Evolutionary conservation across 179 eudicot genomes (phyloP).

Genomic region (Amaranthus tricolor): DNA sequence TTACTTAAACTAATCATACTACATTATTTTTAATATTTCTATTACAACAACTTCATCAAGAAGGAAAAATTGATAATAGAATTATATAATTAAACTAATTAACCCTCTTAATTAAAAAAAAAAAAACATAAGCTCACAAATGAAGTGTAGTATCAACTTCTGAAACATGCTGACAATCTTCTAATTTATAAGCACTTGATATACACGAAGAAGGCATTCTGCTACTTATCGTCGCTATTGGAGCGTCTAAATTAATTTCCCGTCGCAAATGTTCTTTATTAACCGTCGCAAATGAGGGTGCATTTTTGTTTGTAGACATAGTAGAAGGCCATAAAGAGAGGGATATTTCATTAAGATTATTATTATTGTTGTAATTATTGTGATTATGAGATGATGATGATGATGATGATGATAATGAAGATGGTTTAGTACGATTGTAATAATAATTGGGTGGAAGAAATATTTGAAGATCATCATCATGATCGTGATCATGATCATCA

Average conservation of each 20-base stretch:
- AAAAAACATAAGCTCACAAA: constrained; percentile 31
- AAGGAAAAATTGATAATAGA: neutral
- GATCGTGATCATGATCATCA: constrained; percentile 1
- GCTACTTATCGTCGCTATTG: neutral
- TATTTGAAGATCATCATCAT: constrained; percentile 26
- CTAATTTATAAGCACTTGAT: constrained; percentile 16
- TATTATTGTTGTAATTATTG: constrained; percentile 1
- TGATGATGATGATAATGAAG: constrained; percentile 19
- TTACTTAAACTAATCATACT: constrained; percentile 11
- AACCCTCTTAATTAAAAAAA: neutral
- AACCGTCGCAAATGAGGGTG: no score
- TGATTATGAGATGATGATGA: constrained; percentile 1
- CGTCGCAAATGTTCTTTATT: neutral
- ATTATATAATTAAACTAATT: neutral
- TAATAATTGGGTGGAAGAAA: constrained; percentile 42
- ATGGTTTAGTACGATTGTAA: constrained; percentile 13
- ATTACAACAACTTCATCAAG: constrained; percentile 5
- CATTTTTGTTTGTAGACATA: constrained; percentile 2
- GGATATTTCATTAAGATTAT: constrained; percentile 20
- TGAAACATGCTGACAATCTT: constrained; percentile 27
- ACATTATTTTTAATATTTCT: neutral
- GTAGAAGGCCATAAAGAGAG: constrained; percentile 40
- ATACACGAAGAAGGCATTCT: constrained; percentile 1
- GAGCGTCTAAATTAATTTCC: neutral
- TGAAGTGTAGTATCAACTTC: constrained; percentile 87